Conservation (phyloP, 2,329 filamentous ascomycete species). For the Mollisia scopiformis region DNA sequence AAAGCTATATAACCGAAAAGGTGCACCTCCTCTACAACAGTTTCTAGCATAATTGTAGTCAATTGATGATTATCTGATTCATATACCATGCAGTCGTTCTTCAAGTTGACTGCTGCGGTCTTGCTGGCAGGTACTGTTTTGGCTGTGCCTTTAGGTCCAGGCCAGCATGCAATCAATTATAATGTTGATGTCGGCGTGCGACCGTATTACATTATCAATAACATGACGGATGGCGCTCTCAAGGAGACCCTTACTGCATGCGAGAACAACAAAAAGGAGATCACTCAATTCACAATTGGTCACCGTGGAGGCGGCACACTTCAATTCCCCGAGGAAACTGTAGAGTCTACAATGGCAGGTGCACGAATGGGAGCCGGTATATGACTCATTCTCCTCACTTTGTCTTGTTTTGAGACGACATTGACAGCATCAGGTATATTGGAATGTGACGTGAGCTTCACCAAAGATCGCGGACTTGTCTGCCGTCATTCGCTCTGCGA, state of each 20-base stretch:
- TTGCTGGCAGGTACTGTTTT: background rate
- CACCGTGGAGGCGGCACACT: constrained; percentile 27
- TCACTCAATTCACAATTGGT: constrained; percentile 21
- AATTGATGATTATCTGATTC: background rate
- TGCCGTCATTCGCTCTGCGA: constrained; percentile 29
- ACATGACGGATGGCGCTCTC: constrained; percentile 23
- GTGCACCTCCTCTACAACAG: background rate
- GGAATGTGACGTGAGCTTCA: constrained; percentile 29
- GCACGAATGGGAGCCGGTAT: constrained; percentile 26
- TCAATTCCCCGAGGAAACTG: constrained; percentile 26
- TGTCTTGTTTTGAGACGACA: too few relatives aligned
- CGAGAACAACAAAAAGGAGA: constrained; percentile 15
- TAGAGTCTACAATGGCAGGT: constrained; percentile 21
- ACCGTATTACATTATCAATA: constrained; percentile 27
- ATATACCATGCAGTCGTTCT: constrained; percentile 7
- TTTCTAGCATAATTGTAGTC: background rate
- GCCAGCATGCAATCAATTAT: constrained; percentile 1
- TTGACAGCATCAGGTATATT: too few relatives aligned
- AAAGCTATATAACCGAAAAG: background rate
- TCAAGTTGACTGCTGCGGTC: constrained; percentile 2
- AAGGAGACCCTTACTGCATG: constrained; percentile 25
- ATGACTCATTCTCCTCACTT: too few relatives aligned
- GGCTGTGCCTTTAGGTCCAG: constrained; percentile 1
- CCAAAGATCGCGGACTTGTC: constrained; percentile 24
- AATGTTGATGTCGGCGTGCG: constrained; percentile 16